phyloP scores from a whole-genome alignment of 345 rosid genomes.

The Euphorbia lathyris region DNA sequence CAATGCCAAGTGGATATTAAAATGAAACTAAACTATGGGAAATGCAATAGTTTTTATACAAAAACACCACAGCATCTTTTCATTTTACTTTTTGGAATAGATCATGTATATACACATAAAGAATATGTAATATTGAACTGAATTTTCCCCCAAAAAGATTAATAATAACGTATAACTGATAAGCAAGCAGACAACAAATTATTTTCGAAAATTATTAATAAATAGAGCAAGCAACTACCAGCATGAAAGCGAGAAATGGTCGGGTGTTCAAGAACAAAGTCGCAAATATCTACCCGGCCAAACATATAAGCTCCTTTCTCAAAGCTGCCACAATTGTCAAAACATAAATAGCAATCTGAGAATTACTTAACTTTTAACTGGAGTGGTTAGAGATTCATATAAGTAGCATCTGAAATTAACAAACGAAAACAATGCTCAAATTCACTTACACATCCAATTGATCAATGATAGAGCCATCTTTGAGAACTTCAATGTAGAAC shows the following conservation, averaged over 20 bases:
- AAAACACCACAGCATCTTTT: not conserved
- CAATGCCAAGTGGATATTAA: not conserved
- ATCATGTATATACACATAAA: too few species aligned
- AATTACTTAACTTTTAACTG: not conserved
- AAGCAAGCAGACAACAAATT: not conserved
- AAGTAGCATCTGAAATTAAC: too few species aligned
- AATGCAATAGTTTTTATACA: too few species aligned
- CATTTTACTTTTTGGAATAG: not conserved
- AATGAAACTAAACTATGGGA: too few species aligned
- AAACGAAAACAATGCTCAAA: not conserved
- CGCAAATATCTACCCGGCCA: conserved; percentile 84
- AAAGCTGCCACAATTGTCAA: conserved; percentile 35
- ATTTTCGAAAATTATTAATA: not conserved
- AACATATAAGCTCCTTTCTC: conserved; percentile 96
- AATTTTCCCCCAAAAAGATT: not conserved
- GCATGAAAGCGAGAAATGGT: conserved; percentile 94
- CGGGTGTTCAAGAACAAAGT: conserved; percentile 85
- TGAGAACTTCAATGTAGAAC: conserved; percentile 73
- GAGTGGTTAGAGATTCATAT: not conserved
- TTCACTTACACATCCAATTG: conserved; percentile 54
- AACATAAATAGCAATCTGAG: not conserved
- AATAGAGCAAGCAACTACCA: conserved; percentile 37
- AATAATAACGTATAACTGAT: not conserved
- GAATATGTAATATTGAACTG: not conserved
- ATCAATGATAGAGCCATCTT: conserved; percentile 74